Conservation (phyloP, 192 early-diverging fungal species). For the Backusella circina region DNA sequence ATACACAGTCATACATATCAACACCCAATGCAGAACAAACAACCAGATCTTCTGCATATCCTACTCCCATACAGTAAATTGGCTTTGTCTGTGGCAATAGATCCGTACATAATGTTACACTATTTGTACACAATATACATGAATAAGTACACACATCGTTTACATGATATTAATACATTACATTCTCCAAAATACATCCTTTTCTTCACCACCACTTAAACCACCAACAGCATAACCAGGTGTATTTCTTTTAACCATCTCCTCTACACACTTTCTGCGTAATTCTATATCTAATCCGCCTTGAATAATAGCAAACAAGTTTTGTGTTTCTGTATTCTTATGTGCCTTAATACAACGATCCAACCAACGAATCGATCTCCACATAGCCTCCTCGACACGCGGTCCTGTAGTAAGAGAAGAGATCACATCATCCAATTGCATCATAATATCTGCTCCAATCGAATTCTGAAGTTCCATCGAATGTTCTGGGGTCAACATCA, state of each 20-base stretch:
- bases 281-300: conserved; percentile 72
- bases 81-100: conserved; percentile 77
- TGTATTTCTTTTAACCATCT: conserved; percentile 75
- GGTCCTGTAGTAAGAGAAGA: conserved; percentile 77
- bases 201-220: conserved; percentile 82
- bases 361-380: conserved; percentile 84
- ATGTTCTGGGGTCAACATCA: conserved; percentile 84
- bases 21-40: conserved; percentile 85
- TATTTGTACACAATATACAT: background rate
- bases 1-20: conserved; percentile 92
- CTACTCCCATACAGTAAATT: conserved; percentile 91
- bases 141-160: background rate
- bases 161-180: conserved; percentile 9
- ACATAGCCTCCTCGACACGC: conserved; percentile 88
- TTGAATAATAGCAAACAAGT: conserved; percentile 88
- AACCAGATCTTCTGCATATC: conserved; percentile 80
- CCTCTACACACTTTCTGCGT: conserved; percentile 68
- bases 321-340: conserved; percentile 65
- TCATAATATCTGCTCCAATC: conserved; percentile 87
- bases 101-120: conserved; percentile 74
- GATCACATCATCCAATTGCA: conserved; percentile 90
- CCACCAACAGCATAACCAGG: conserved; percentile 88
- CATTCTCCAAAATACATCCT: conserved; percentile 84
- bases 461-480: conserved; percentile 85
- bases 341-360: conserved; percentile 81